Evolutionary conservation across 768 basidiomycete genomes (phyloP).

Genomic region (Suillus weaverae): DNA sequence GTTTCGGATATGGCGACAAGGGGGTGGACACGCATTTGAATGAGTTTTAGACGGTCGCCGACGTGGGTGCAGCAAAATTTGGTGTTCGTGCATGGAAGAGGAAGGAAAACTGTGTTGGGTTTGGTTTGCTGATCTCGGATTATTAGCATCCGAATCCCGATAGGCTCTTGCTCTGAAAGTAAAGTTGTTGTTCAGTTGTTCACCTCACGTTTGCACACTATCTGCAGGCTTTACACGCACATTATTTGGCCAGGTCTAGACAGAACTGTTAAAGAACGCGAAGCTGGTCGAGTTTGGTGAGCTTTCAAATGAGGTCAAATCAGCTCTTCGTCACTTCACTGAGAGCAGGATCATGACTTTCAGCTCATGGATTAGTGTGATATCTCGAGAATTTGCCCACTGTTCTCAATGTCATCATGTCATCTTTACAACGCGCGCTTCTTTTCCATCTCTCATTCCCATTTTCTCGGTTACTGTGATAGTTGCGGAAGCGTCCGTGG

Average conservation of each 20-base stretch:
- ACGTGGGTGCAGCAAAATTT: background rate
- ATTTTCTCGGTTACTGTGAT: slow-evolving; percentile 11
- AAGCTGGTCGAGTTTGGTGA: background rate
- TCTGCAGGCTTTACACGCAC: background rate
- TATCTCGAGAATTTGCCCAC: slow-evolving; percentile 11
- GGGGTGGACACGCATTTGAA: too few relatives aligned
- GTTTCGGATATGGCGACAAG: background rate
- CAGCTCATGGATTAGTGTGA: slow-evolving; percentile 66
- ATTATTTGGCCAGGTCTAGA: background rate
- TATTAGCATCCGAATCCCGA: background rate
- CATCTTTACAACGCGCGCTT: slow-evolving; percentile 26
- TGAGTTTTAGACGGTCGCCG: background rate
- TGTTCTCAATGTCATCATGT: background rate
- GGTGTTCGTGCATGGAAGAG: background rate
- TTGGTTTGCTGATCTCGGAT: background rate
- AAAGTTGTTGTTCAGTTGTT: background rate
- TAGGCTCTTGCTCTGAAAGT: too few relatives aligned
- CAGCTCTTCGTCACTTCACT: background rate
- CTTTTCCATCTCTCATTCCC: slow-evolving; percentile 20
- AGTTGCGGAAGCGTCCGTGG: slow-evolving; percentile 14
- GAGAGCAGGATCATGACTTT: slow-evolving; percentile 10
- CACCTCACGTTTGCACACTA: background rate
- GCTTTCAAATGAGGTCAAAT: background rate
- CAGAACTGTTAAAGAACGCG: background rate
- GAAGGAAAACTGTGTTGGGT: background rate